These are phyloP conservation scores for Allium fistulosum DNA, from an alignment of 106 monocot species.

Conservation along the genomic window DNA sequence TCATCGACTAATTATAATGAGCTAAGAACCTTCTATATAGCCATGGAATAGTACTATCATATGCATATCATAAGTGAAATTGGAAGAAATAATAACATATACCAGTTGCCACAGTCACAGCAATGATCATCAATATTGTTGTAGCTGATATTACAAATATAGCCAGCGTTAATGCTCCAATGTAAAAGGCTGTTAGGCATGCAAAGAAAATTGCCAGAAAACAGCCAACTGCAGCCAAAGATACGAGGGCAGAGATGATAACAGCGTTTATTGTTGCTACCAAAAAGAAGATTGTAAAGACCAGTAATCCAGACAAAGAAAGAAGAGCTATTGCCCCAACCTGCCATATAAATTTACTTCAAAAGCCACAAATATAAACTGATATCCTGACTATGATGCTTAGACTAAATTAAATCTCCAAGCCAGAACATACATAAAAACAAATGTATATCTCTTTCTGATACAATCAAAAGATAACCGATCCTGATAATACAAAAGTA, in stretches of 20 bases:
- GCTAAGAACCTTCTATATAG: too few species aligned
- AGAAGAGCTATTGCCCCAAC: slow-evolving; percentile 66
- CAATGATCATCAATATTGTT: slow-evolving; percentile 40
- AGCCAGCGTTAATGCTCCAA: slow-evolving; percentile 78
- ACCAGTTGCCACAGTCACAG: slow-evolving; percentile 62
- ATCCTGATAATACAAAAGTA: too few species aligned
- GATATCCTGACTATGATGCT: not conserved
- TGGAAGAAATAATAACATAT: not conserved
- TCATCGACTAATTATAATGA: too few species aligned
- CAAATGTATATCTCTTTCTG: not conserved
- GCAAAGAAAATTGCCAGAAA: slow-evolving; percentile 85
- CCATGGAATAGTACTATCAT: too few species aligned
- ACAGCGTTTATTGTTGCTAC: slow-evolving; percentile 66
- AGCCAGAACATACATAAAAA: not conserved
- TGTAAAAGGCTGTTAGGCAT: slow-evolving; percentile 55
- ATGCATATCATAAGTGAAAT: too few species aligned
- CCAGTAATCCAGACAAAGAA: slow-evolving; percentile 51
- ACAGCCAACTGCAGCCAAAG: slow-evolving; percentile 86
- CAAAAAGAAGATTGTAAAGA: slow-evolving; percentile 67
- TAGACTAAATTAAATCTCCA: too few species aligned
- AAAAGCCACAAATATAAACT: not conserved
- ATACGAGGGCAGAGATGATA: slow-evolving; percentile 64
- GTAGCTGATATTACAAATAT: slow-evolving; percentile 51
- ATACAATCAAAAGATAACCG: too few species aligned
- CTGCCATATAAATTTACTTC: slow-evolving; percentile 25